Percentiles rank a stretch among this genome's conserved stretches.
These are phyloP conservation scores for Actinomortierella wolfii DNA, from an alignment of 371 early-diverging fungal genomes.

Conservation along the genomic window DNA sequence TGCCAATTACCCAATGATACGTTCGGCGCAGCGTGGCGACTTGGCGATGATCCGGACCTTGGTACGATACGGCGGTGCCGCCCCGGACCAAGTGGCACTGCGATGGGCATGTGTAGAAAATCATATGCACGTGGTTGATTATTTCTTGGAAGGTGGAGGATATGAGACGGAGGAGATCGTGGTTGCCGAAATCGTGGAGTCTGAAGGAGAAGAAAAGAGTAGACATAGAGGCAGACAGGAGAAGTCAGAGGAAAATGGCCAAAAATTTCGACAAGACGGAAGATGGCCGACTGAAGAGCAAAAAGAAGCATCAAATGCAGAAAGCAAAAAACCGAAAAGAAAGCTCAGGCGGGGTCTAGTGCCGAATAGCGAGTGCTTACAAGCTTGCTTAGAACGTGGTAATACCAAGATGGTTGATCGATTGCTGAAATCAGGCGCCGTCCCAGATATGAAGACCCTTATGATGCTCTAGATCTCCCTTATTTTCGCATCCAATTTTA, in stretches of 20 bases:
- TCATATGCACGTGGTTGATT: constrained; percentile 24
- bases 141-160: constrained; percentile 24
- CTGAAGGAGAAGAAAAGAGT: too few species aligned
- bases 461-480: constrained; percentile 23
- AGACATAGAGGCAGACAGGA: too few species aligned
- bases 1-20: constrained; percentile 26
- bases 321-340: too few species aligned
- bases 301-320: too few species aligned
- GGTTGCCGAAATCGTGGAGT: too few species aligned
- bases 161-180: too few species aligned
- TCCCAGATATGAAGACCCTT: constrained; percentile 37
- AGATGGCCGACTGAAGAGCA: too few species aligned
- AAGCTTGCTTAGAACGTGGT: constrained; percentile 32
- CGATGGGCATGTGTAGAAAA: constrained; percentile 40
- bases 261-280: too few species aligned
- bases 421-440: constrained; percentile 31
- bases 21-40: constrained; percentile 36
- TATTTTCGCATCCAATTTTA: background rate
- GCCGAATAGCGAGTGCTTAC: constrained; percentile 33
- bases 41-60: constrained; percentile 27
- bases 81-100: constrained; percentile 27
- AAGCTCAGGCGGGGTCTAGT: background rate
- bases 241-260: too few species aligned
- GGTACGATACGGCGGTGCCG: constrained; percentile 18
- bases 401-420: constrained; percentile 31